phyloP scores from a whole-genome alignment of 306 rosid genomes.

The Fragaria ananassa region DNA sequence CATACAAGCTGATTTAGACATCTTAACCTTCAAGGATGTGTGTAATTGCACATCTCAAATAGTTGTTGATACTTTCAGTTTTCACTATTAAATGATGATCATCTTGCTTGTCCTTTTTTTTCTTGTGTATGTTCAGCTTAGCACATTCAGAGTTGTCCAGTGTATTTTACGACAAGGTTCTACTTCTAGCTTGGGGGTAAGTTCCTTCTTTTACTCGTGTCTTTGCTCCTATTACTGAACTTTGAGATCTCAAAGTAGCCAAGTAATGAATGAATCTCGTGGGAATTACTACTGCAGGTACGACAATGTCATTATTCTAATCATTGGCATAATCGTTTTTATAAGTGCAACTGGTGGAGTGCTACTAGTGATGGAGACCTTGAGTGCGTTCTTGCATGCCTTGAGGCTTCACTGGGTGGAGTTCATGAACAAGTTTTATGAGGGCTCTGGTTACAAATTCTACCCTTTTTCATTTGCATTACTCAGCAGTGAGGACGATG shows the following conservation, averaged over 20 bases:
- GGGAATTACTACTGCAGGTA: conserved; percentile 43
- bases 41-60: neutral
- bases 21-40: neutral
- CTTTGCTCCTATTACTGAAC: neutral
- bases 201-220: neutral
- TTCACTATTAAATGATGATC: neutral
- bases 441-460: conserved; percentile 72
- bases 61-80: neutral
- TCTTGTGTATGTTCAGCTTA: conserved; percentile 38
- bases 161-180: conserved; percentile 73
- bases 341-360: conserved; percentile 73
- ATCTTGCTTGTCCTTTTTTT: conserved; percentile 21
- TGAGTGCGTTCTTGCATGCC: conserved; percentile 86
- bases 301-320: conserved; percentile 48
- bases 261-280: neutral
- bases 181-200: conserved; percentile 52
- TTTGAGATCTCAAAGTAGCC: neutral
- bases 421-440: conserved; percentile 75
- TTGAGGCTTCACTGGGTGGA: conserved; percentile 90
- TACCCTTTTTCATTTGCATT: conserved; percentile 63
- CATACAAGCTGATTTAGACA: neutral
- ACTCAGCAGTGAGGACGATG: conserved; percentile 53
- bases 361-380: conserved; percentile 71
- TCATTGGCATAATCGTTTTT: conserved; percentile 56
- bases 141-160: conserved; percentile 88